Evolutionary conservation across 179 eudicot species (phyloP), one percentile per base, ranked within the genome.

Genomic region (Silene coronaria): DNA sequence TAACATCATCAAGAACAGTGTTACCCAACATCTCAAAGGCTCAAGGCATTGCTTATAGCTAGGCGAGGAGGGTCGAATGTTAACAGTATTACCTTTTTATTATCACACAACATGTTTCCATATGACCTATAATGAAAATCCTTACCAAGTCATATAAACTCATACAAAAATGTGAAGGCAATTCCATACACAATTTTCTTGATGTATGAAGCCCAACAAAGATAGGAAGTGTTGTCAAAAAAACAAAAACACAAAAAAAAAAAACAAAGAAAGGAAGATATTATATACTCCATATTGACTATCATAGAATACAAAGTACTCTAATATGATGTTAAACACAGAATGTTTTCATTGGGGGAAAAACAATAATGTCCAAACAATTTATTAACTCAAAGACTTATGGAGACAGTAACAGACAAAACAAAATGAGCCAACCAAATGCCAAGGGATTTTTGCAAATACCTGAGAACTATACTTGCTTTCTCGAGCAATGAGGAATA

Each of bases 391-490:
- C 73, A 24, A 70, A 71, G 27, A 57, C 64, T 30, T 62, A 32
- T 28, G 65, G 60, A 71, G 22, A 51, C 28, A n/a, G 48, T 17
- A 23, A 72, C 65, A 30, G n/a, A 55, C 48, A 71, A 71, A 71
- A 70, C 10, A 70, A 48, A 30, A 63, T 28, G 58, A 21, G 12
- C 30, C 64, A 36, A 30, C 57, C 3, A 78, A 11, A 36, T 17
- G 69, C 45, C 24, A 24, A 53, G 2, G 14, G 22, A 57, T 38
- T 32, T 45, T 36, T 64, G 71, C 34, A 26, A 65, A 78, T 85
- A 92, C 99, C 99, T 95, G 94, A 63, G 97, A 92, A 84, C 93
- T 81, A 72, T 82, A 82, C 82, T 86, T 95, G 78, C 84, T 87
- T 86, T 95, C 99, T 68, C 90, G 89, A 74, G 93, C 93, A 78